A percentile compares a stretch with the other conserved stretches of the same genome.
These are phyloP conservation scores for Cryptococcus wingfieldii DNA, from an alignment of 1,284 basidiomycete species.

Conservation along the genomic window DNA sequence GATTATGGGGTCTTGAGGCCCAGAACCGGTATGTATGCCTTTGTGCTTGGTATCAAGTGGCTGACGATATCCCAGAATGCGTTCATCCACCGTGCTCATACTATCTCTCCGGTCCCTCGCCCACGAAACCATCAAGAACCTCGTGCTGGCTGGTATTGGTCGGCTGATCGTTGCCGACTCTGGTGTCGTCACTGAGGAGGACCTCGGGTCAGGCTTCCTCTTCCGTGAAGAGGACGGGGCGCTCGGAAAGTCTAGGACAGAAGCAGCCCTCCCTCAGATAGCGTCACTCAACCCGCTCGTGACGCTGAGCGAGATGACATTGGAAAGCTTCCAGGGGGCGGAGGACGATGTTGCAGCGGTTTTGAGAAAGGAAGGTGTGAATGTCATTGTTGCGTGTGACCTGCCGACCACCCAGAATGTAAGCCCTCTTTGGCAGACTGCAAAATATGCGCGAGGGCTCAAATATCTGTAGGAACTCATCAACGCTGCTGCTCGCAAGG, in stretches of 20 bases:
- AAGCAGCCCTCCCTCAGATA: constrained; percentile 76
- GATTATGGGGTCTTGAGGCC: constrained; percentile 95
- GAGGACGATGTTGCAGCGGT: constrained; percentile 58
- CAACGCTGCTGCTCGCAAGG: constrained; percentile 68
- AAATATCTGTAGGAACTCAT: constrained; percentile 60
- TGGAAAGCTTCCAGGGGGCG: constrained; percentile 52
- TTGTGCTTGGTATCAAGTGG: neutral
- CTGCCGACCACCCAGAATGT: constrained; percentile 65
- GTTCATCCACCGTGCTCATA: constrained; percentile 84
- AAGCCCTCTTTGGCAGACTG: constrained; percentile 43
- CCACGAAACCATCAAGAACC: constrained; percentile 95
- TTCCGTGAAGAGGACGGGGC: constrained; percentile 77
- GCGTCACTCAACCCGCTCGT: constrained; percentile 90
- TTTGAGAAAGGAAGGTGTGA: constrained; percentile 57
- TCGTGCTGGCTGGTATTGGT: constrained; percentile 59
- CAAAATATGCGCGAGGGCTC: neutral
- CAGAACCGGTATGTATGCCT: constrained; percentile 70
- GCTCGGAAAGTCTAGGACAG: constrained; percentile 79
- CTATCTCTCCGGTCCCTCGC: constrained; percentile 76
- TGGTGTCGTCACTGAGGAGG: constrained; percentile 56
- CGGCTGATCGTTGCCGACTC: constrained; percentile 56
- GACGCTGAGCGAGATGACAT: constrained; percentile 59
- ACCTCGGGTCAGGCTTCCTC: constrained; percentile 89
- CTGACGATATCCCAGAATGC: constrained; percentile 62
- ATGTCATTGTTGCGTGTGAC: constrained; percentile 81